Conservation (phyloP, 352 stramenopile genomes). For the Pythium apleroticum region DNA sequence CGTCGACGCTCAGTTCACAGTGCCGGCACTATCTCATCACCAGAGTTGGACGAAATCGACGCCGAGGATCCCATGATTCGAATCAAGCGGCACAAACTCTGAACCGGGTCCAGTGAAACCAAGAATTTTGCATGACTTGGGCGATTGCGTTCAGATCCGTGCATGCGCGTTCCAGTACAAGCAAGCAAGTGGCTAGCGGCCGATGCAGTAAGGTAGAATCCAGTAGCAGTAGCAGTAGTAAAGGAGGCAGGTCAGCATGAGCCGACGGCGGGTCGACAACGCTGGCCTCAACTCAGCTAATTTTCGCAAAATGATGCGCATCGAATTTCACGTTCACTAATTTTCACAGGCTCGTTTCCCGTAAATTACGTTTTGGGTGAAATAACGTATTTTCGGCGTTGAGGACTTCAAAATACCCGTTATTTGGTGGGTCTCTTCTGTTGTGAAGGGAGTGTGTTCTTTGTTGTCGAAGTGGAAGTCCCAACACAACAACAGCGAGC, state of each 20-base stretch:
- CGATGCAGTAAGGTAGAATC: constrained; percentile 1
- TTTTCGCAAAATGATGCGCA: constrained; percentile 1
- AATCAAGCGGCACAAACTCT: constrained; percentile 22
- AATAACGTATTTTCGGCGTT: neutral
- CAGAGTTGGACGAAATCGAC: constrained; percentile 20
- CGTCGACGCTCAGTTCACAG: constrained; percentile 13
- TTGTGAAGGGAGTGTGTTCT: neutral
- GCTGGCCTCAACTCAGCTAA: neutral
- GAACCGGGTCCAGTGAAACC: neutral
- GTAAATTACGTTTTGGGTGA: neutral
- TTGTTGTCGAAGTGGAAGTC: constrained; percentile 19
- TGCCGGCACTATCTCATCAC: constrained; percentile 8
- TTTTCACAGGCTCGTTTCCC: neutral
- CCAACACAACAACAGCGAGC: neutral
- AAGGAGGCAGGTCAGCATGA: neutral
- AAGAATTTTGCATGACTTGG: neutral
- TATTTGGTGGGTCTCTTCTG: constrained; percentile 5
- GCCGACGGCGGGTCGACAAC: neutral
- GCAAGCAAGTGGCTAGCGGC: neutral
- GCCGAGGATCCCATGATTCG: constrained; percentile 15
- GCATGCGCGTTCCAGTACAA: neutral
- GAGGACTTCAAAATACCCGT: neutral
- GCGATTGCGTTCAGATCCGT: neutral
- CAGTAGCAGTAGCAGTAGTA: constrained; percentile 3
- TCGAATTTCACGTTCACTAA: neutral